Evolutionary conservation across 768 basidiomycete genomes (phyloP), one percentile per base, ranked within the genome.

Genomic region (Gymnopilus junonius): DNA sequence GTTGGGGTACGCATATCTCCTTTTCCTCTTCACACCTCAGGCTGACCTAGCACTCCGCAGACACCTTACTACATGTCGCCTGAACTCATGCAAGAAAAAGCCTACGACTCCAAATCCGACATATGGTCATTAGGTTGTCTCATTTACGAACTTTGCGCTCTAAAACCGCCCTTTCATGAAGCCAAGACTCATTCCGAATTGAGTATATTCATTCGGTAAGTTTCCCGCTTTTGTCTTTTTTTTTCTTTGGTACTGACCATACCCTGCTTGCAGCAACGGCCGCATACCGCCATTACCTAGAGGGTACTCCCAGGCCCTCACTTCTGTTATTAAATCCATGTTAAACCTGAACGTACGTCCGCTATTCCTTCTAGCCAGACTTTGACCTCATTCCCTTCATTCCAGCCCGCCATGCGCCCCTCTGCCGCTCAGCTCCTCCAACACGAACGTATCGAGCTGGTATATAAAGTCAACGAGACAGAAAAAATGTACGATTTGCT

Each of bases 21-120:
- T 50, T 37, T 53, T 29, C 32, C 34, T 17, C 21, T 42, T 20
- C 43, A 31, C 31, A n/a, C n/a, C n/a, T n/a, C n/a, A n/a, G n/a
- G n/a, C n/a, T n/a, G n/a, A n/a, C n/a, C n/a, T n/a, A n/a, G n/a
- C 64, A 56, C n/a, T 32, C 25, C 21, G 2, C 69, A 98, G 95
- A 99, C 97, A 3, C 97, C 97, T 2, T 96, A 99, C 74, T 99
- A 99, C 80, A 99, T 99, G 97, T 97, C 95, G 1, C 97, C 97
- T 0, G 96, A 99, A 75, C 84, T 99, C 32, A 94, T 98, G 87
- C 94, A 93, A 78, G 96, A 99, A 73, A 95, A 94, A 73, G 87
- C 94, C 3, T 99, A 99, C 76, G 97, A 98, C 77, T 91, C 94
- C 7, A 99, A 98, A 78, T 95, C 93, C 0, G 97, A 99, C 71